Evolutionary conservation across 257 asterid species (phyloP), one percentile per base, ranked within the genome.

Genomic region (Anisodus tanguticus): DNA sequence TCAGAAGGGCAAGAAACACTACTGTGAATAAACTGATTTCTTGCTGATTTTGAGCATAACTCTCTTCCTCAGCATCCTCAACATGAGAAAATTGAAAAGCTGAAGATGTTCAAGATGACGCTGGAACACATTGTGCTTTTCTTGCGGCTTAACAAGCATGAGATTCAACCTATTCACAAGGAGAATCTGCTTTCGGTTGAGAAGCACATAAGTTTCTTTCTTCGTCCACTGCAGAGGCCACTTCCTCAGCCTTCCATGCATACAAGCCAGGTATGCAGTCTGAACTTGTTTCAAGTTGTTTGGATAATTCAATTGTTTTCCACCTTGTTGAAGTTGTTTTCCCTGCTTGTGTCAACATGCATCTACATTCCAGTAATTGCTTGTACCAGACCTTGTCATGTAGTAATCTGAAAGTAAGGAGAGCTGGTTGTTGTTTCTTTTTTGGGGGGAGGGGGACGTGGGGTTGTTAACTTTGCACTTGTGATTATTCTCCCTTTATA

Each of bases 151-250:
- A 88, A 81, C 86, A 94, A 92, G 90, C 88, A 86, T 17, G 97
- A 92, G 1, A 82, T 93, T 82, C 92, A 85, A 86, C 88, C 74
- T 70, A 39, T 10, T 66, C 93, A 92, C 88, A 94, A 89, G 89
- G 99, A 94, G 5, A 96, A 91, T 90, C 76, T 91, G 68, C 81
- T 11, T 72, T 88, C 89, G 12, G 87, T 91, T 87, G 97, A 94
- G 87, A 94, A 88, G 83, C 94, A 93, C 91, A 96, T 95, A 76
- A 68, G 87, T 41, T 90, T 80, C 84, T 88, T 94, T 90, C 92
- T 95, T 13, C 91, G 77, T 85, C 84, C 90, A 88, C 93, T 91
- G 87, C 98, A 88, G 88, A 97, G 94, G 84, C 99, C 92, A 88
- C 88, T 87, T 76, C 54, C 89, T 37, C 97, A 92, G 86, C 86